Percentiles rank a stretch among this genome's conserved stretches.
Evolutionary conservation across 352 stramenopile genomes (phyloP).

Genomic region (Pythium periplocum): DNA sequence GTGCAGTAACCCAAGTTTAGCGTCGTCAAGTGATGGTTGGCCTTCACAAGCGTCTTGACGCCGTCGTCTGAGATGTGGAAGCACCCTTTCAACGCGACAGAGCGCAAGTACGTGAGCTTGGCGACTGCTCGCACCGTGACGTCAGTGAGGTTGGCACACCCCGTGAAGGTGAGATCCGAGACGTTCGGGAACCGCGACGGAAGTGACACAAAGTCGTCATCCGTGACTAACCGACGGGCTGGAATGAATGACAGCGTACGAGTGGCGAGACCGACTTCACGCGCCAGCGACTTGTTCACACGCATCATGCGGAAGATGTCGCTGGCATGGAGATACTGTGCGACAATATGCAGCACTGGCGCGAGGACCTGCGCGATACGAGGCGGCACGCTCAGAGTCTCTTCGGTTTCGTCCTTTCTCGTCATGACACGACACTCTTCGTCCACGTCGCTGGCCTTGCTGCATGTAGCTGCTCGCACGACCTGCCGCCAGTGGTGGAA

Average conservation of each 20-base stretch:
- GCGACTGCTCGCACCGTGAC: slow-evolving; percentile 32
- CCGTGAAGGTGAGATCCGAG: slow-evolving; percentile 50
- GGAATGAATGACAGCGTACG: slow-evolving; percentile 53
- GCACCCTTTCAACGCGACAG: slow-evolving; percentile 61
- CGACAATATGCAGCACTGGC: slow-evolving; percentile 42
- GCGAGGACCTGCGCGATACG: slow-evolving; percentile 15
- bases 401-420: not conserved
- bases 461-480: slow-evolving; percentile 15
- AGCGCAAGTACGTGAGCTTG: slow-evolving; percentile 28
- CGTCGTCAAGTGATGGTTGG: slow-evolving; percentile 34
- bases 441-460: not conserved
- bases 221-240: slow-evolving; percentile 31
- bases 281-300: slow-evolving; percentile 34
- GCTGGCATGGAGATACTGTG: slow-evolving; percentile 33
- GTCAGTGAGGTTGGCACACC: slow-evolving; percentile 56
- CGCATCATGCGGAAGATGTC: slow-evolving; percentile 53
- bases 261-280: slow-evolving; percentile 38
- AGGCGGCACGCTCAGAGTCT: not conserved
- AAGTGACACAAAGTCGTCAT: slow-evolving; percentile 38
- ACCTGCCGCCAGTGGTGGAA: slow-evolving; percentile 68
- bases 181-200: slow-evolving; percentile 43
- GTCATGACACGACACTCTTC: not conserved
- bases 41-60: slow-evolving; percentile 16
- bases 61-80: slow-evolving; percentile 47
- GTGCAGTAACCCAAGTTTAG: slow-evolving; percentile 80